Evolutionary conservation across 2,329 filamentous ascomycete species (phyloP).

Genomic region (Chrysosporium keratinophilum): DNA sequence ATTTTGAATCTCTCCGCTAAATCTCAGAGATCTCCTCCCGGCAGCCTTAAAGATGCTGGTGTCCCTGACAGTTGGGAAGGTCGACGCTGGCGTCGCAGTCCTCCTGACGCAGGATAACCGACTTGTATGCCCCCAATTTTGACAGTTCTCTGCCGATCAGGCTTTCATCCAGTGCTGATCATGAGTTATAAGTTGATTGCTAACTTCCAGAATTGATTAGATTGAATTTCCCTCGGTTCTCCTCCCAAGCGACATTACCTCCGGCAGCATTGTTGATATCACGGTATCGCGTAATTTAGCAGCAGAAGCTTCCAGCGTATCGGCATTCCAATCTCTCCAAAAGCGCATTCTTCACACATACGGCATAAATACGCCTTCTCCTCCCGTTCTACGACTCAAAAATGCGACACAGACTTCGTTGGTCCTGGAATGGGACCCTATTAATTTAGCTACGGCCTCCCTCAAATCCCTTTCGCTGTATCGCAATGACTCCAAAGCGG

Average conservation of each 20-base stretch:
- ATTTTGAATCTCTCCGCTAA: neutral
- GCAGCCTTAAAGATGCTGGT: slow-evolving; percentile 63
- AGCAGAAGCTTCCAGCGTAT: slow-evolving; percentile 64
- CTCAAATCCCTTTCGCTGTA: slow-evolving; percentile 82
- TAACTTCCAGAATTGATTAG: slow-evolving; percentile 39
- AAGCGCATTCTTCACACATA: slow-evolving; percentile 78
- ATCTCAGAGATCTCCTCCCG: neutral
- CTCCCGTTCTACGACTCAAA: slow-evolving; percentile 75
- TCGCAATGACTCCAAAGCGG: slow-evolving; percentile 92
- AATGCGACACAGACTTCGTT: slow-evolving; percentile 98
- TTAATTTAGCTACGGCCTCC: slow-evolving; percentile 84
- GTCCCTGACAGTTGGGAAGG: slow-evolving; percentile 96
- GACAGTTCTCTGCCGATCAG: neutral
- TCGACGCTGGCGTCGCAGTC: slow-evolving; percentile 95
- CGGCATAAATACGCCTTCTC: slow-evolving; percentile 63
- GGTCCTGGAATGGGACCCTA: slow-evolving; percentile 95
- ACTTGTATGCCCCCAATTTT: slow-evolving; percentile 52
- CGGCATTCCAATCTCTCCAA: slow-evolving; percentile 75
- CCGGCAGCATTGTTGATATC: slow-evolving; percentile 96
- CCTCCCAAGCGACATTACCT: slow-evolving; percentile 86
- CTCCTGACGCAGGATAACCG: slow-evolving; percentile 94
- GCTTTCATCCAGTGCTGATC: slow-evolving; percentile 5
- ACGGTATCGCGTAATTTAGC: slow-evolving; percentile 76
- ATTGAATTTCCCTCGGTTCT: slow-evolving; percentile 98
- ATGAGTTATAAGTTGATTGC: neutral